Evolutionary conservation across 495 filamentous ascomycete species (phyloP), one percentile per base, ranked within the genome.

Genomic region (Aspergillus leporis): DNA sequence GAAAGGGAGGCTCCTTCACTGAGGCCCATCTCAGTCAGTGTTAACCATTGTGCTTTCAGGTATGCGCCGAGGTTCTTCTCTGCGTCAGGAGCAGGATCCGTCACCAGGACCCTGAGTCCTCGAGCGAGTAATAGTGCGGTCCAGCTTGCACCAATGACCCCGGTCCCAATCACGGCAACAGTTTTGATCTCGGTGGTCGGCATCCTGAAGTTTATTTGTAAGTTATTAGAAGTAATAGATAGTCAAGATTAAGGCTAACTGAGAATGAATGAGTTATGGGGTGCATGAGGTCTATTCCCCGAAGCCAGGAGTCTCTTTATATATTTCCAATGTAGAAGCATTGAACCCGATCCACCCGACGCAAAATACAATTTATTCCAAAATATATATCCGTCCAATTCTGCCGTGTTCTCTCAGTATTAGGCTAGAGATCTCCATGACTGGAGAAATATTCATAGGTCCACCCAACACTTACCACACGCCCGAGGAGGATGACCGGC

Each of bases 81-180:
- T n/a, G 65, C 61, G 12, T 53, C 59, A 40, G 61, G 61, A n/a
- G 61, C 65, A 38, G 65, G 65, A 13, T 67, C 65, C 1, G 61
- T 61, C 18, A 60, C 61, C 12, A 67, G 61, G 38, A 67, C 65
- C 22, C 55, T 59, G 13, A 61, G 45, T 10, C 65, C 65, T 34
- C 51, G 59, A 10, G 65, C 40, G 5, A 67, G 61, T 49, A 67
- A 67, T 7, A 67, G 28, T 16, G 61, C 55, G 1, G 65, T 63
- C 65, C 65, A 67, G 36, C 65, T 63, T 22, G 61, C 53, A 21
- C 65, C 65, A 30, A 67, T 67, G 10, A 67, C 61, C 12, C 65
- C 65, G 25, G 61, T 59, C 21, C 65, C 65, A 32, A 67, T 61
- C 4, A 67, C 53, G 16, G 58, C 65, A 48, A 67, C 56, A 19